A percentile compares a stretch with the other conserved stretches of the same genome.
These are phyloP conservation scores for Paxillus rubicundulus DNA, from an alignment of 768 basidiomycete genomes.

Conservation along the genomic window DNA sequence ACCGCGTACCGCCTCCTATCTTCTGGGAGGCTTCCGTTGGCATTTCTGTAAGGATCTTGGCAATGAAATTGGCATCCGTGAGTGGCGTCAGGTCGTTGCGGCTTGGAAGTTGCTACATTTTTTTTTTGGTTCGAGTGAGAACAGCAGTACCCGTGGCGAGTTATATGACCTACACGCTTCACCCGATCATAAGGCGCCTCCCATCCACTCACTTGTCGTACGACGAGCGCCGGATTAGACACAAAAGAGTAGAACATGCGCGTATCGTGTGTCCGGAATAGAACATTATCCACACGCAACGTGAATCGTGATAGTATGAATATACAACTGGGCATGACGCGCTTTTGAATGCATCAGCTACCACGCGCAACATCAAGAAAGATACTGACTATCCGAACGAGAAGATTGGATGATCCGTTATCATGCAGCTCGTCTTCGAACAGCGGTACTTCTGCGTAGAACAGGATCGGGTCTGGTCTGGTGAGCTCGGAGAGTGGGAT, in stretches of 20 bases:
- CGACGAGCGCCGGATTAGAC: conserved; percentile 54
- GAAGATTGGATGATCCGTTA: conserved; percentile 83
- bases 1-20: conserved; percentile 71
- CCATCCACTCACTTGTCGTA: conserved; percentile 86
- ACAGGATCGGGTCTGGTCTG: conserved; percentile 93
- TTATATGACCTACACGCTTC: conserved; percentile 53
- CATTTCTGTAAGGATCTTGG: conserved; percentile 64
- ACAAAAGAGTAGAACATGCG: conserved; percentile 85
- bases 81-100: conserved; percentile 84
- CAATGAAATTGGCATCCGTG: conserved; percentile 83
- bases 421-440: conserved; percentile 98
- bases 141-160: not conserved
- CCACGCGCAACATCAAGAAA: too few species aligned
- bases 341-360: conserved; percentile 42
- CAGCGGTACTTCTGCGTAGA: conserved; percentile 91
- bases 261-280: conserved; percentile 88
- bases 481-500: conserved; percentile 87
- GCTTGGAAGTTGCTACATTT: conserved; percentile 58
- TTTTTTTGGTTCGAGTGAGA: not conserved
- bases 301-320: conserved; percentile 90
- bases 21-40: conserved; percentile 55
- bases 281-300: conserved; percentile 91
- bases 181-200: conserved; percentile 85
- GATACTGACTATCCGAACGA: conserved; percentile 80
- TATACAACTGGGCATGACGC: conserved; percentile 95